phyloP scores from a whole-genome alignment of 345 rosid species.

The Diplotaxis tenuifolia region DNA sequence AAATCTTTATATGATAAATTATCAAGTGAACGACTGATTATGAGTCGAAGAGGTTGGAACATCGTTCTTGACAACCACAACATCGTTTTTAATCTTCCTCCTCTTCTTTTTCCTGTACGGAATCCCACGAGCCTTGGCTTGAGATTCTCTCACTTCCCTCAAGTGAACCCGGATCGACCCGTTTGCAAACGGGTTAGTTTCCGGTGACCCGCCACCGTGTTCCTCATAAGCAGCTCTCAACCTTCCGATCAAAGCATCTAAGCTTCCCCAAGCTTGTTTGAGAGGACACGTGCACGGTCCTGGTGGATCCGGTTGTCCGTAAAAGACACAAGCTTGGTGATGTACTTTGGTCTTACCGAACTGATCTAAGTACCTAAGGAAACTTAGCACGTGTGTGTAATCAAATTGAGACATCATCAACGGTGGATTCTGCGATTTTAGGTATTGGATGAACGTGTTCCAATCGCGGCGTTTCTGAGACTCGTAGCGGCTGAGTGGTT shows the following conservation, averaged over 20 bases:
- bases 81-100: constrained; percentile 42
- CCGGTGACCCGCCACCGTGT: constrained; percentile 70
- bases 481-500: constrained; percentile 71
- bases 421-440: constrained; percentile 77
- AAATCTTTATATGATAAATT: neutral
- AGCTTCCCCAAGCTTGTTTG: constrained; percentile 93
- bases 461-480: constrained; percentile 90
- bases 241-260: constrained; percentile 86
- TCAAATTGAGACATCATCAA: constrained; percentile 64
- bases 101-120: constrained; percentile 91
- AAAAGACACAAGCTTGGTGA: constrained; percentile 69
- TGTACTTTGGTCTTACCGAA: constrained; percentile 96
- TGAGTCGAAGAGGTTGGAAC: constrained; percentile 35
- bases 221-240: constrained; percentile 85
- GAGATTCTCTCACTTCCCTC: constrained; percentile 82
- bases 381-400: constrained; percentile 76
- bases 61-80: constrained; percentile 26
- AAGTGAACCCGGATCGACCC: constrained; percentile 67
- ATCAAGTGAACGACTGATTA: constrained; percentile 25
- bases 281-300: constrained; percentile 83
- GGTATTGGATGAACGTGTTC: constrained; percentile 90
- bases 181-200: constrained; percentile 78
- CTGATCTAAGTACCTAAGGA: constrained; percentile 82
- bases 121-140: constrained; percentile 83
- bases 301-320: constrained; percentile 82